These are phyloP conservation scores for Cyanodermella asteris DNA, from an alignment of 2,329 filamentous ascomycete species.

Conservation along the genomic window DNA sequence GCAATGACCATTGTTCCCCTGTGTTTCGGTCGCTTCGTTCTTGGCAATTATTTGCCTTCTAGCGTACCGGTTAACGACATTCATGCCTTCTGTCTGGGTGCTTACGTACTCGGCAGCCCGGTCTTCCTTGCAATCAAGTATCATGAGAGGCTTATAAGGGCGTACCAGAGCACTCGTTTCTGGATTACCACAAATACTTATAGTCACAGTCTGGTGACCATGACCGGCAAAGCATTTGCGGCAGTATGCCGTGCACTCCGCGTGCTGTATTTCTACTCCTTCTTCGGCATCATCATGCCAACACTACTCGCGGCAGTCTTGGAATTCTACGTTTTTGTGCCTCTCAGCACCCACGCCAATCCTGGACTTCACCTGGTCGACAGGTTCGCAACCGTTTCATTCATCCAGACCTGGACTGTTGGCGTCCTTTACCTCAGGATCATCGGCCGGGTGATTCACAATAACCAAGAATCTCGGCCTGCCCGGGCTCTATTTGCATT, in stretches of 20 bases:
- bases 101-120: constrained; percentile 54
- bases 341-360: constrained; percentile 55
- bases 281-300: constrained; percentile 60
- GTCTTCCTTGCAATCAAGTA: constrained; percentile 38
- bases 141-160: constrained; percentile 9
- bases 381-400: constrained; percentile 11
- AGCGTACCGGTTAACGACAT: constrained; percentile 74
- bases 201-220: too few relatives aligned
- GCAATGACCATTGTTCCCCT: constrained; percentile 70
- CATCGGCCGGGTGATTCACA: constrained; percentile 43
- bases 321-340: constrained; percentile 75
- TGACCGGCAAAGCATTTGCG: too few relatives aligned
- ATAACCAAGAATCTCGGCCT: constrained; percentile 46
- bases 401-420: constrained; percentile 86
- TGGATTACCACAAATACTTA: constrained; percentile 4
- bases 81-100: constrained; percentile 81
- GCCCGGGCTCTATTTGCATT: constrained; percentile 55
- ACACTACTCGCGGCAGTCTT: constrained; percentile 57
- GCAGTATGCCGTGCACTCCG: constrained; percentile 21
- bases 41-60: constrained; percentile 48
- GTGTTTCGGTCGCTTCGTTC: constrained; percentile 59
- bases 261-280: constrained; percentile 52
- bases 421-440: constrained; percentile 81
- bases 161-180: constrained; percentile 10
- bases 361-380: background rate